These are phyloP conservation scores for Aspergillus costaricaensis DNA, from an alignment of 2,329 filamentous ascomycete genomes.

Conservation along the genomic window DNA sequence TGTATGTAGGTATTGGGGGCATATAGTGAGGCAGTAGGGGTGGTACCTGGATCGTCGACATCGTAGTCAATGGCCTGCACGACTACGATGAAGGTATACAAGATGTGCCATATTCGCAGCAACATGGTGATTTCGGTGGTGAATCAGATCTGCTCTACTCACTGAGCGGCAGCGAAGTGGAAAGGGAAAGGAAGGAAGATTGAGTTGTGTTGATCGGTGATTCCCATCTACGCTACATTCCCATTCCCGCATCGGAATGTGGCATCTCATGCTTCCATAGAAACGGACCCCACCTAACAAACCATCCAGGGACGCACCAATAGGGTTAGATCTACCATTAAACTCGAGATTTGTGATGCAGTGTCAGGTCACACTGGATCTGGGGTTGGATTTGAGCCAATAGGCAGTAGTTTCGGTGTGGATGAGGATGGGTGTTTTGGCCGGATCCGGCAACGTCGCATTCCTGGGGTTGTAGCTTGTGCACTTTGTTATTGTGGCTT, in stretches of 20 bases:
- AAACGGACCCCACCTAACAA: background rate
- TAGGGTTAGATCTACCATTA: background rate
- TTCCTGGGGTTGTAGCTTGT: background rate
- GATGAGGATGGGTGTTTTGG: background rate
- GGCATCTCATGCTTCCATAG: background rate
- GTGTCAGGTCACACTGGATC: background rate
- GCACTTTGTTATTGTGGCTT: no score
- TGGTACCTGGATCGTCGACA: constrained; percentile 16
- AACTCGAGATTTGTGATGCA: background rate
- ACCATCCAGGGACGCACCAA: background rate
- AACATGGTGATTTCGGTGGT: constrained; percentile 14
- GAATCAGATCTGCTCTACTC: background rate
- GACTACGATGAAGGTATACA: constrained; percentile 12
- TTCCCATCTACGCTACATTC: constrained; percentile 42
- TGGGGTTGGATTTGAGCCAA: background rate
- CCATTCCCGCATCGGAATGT: background rate
- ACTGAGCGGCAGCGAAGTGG: no score
- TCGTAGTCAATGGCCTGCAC: constrained; percentile 21
- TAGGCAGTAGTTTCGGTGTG: background rate
- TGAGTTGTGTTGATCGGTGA: constrained; percentile 33
- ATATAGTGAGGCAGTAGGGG: no score
- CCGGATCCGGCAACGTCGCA: constrained; percentile 13
- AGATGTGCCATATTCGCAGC: constrained; percentile 15
- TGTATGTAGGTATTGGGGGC: no score
- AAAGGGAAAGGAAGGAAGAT: background rate